Evolutionary conservation across 768 basidiomycete species (phyloP).

Genomic region (Cystobasidium onofrii): DNA sequence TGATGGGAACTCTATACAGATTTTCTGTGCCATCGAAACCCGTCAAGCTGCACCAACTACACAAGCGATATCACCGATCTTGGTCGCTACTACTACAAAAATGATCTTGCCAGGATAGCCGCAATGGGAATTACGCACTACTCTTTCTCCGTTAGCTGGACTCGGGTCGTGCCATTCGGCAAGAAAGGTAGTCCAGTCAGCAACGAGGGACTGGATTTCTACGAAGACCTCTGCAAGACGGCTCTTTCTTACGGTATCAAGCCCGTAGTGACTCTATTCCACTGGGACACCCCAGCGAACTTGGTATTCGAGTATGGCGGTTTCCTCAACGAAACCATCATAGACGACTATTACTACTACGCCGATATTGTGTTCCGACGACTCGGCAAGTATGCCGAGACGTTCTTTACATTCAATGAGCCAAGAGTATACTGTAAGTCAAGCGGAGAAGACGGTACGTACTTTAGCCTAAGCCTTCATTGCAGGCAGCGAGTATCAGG

Average conservation of each 20-base stretch:
- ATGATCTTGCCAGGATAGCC: slow-evolving; percentile 47
- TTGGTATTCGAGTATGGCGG: slow-evolving; percentile 53
- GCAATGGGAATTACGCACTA: slow-evolving; percentile 54
- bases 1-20: not conserved
- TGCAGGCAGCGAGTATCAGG: slow-evolving; percentile 12
- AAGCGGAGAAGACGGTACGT: not conserved
- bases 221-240: slow-evolving; percentile 50
- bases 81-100: slow-evolving; percentile 14
- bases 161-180: slow-evolving; percentile 53
- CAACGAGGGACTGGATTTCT: slow-evolving; percentile 50
- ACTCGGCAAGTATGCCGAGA: slow-evolving; percentile 52
- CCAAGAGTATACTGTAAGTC: slow-evolving; percentile 49
- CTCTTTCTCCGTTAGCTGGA: slow-evolving; percentile 55
- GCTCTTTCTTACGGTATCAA: slow-evolving; percentile 49
- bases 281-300: slow-evolving; percentile 50
- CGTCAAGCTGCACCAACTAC: slow-evolving; percentile 18
- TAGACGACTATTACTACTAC: slow-evolving; percentile 52
- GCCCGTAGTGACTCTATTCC: slow-evolving; percentile 54
- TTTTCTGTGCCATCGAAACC: slow-evolving; percentile 16
- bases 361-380: slow-evolving; percentile 53
- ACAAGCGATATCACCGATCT: slow-evolving; percentile 29
- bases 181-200: slow-evolving; percentile 53
- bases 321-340: slow-evolving; percentile 50
- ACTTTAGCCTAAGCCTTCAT: not conserved
- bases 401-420: slow-evolving; percentile 56